Base-by-base conservation (phyloP, 2,329 filamentous ascomycete genomes). In the Hymenoscyphus fraxineus region DNA sequence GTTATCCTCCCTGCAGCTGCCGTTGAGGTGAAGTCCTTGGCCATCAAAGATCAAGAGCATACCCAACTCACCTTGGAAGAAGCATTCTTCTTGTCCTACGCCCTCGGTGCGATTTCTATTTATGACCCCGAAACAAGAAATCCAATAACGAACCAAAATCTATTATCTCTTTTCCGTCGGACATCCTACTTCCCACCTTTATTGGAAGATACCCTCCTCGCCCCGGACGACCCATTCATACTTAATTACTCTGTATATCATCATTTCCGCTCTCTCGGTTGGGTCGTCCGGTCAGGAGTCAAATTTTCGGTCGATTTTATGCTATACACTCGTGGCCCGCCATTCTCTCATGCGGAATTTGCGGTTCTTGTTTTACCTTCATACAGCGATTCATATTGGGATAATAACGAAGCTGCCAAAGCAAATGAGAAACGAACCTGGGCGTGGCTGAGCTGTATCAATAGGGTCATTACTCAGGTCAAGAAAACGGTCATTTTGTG, bases 251-350 rank as follows among this genome's bases (percentile, higher is more conserved):
- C 87, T 13, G 92, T 92, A 19, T 99, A 97, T 76, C 95, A 99
- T 75, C 94, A 99, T 76, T 99, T 97, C 79, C 89, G 95, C 44
- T 96, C 93, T 0, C 82, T 98, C 0, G 95, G 95, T 31, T 99
- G 95, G 94, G 92, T 97, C 0, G 90, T 96, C 0, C 89, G 96
- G 15, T 88, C 91, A 5, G 96, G 95, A 41, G 88, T 96, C 75
- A 99, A 99, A 74, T 99, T 99, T 72, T 92, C 91, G 27, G 91
- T 93, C 10, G 95, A 99, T 76, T 97, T 92, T 80, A 80, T 99
- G n/a, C 84, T 99, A 7, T 99, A 99, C 78, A 88, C 92, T 64
- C 89, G 93, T 22, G 95, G 95, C 0, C 95, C 95, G 0, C 94
- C 95, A 0, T 98, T 99, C 76, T 88, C 92, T 27, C 95, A 99